Base-by-base conservation (phyloP, 2,329 filamentous ascomycete species). In the Xylariaceae sp. region DNA sequence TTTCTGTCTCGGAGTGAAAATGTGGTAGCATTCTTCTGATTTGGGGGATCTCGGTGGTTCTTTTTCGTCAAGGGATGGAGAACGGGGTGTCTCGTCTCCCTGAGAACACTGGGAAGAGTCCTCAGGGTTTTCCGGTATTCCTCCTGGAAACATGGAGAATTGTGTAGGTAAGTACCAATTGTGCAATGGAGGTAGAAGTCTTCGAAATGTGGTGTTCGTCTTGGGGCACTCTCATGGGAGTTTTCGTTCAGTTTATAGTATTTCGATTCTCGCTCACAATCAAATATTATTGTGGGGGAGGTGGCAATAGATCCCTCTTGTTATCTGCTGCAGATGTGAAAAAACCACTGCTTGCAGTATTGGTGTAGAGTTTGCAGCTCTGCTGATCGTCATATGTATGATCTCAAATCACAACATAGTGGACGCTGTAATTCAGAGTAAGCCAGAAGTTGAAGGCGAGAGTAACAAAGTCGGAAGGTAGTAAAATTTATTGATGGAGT, bases 1-100 rank as follows among this genome's bases (percentile, higher is more conserved):
- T 21, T 43, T 43, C 40, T 43, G 40, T 18, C 40, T 32, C 11
- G 8, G 40, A 11, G 40, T 43, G 40, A 43, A 43, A 8, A 43
- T 32, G 15, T 43, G 40, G 9, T 43, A 43, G 15, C 40, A 21
- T 43, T 43, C 40, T 43, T 43, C 16, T 32, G 24, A 7, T n/a
- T 27, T 6, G 39, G 15, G 8, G 11, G 13, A 16, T 42, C 20
- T n/a, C 10, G 26, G 40, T 23, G 10, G n/a, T 44, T 33, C 26
- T 15, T 10, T 23, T 16, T 33, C 11, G 13, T 44, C 29, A 30
- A 27, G 40, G 23, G 40, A 13, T 9, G 40, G 27, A 32, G 26
- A 32, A 30, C 15, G 40, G 26, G 10, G 18, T 5, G 9, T 15
- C n/a, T 37, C 33, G 33, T 37, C 33, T 37, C 33, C 33, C 32